phyloP scores from a whole-genome alignment of 164 flowering plant genomes.

The Santalum album region DNA sequence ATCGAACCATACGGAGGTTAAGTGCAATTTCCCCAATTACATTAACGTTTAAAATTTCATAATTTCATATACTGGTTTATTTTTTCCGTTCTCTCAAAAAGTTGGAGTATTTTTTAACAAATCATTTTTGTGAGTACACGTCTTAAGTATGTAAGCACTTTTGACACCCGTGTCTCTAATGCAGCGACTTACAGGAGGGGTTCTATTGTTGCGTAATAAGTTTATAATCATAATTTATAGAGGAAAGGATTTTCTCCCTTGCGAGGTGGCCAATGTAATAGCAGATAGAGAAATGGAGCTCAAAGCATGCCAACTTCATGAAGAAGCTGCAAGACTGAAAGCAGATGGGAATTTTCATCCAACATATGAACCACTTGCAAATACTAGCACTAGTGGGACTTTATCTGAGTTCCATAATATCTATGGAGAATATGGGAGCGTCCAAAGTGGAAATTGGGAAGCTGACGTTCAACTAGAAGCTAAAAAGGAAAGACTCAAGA shows the following conservation, averaged over 20 bases:
- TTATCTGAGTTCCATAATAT: constrained; percentile 58
- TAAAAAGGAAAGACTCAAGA: constrained; percentile 50
- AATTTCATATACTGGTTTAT: no score
- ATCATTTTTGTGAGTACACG: no score
- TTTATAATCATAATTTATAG: constrained; percentile 68
- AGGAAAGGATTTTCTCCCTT: constrained; percentile 87
- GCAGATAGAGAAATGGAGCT: constrained; percentile 60
- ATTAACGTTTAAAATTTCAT: no score
- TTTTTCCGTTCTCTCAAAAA: no score
- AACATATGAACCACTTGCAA: constrained; percentile 12
- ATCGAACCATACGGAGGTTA: no score
- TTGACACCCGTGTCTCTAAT: constrained; percentile 8
- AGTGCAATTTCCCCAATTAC: no score
- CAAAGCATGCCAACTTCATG: constrained; percentile 37
- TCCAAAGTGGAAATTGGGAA: constrained; percentile 16
- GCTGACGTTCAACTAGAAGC: constrained; percentile 37
- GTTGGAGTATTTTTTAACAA: no score
- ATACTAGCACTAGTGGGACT: constrained; percentile 39
- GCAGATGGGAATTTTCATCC: constrained; percentile 29
- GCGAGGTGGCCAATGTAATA: constrained; percentile 40
- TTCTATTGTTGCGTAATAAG: constrained; percentile 72
- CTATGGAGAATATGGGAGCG: constrained; percentile 20
- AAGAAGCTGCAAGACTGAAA: constrained; percentile 63
- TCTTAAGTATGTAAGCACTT: neutral
- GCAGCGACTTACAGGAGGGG: constrained; percentile 92